Percentiles rank a stretch among this genome's conserved stretches.
Evolutionary conservation across 495 filamentous ascomycete genomes (phyloP).

Genomic region (Xylaria bambusicola): DNA sequence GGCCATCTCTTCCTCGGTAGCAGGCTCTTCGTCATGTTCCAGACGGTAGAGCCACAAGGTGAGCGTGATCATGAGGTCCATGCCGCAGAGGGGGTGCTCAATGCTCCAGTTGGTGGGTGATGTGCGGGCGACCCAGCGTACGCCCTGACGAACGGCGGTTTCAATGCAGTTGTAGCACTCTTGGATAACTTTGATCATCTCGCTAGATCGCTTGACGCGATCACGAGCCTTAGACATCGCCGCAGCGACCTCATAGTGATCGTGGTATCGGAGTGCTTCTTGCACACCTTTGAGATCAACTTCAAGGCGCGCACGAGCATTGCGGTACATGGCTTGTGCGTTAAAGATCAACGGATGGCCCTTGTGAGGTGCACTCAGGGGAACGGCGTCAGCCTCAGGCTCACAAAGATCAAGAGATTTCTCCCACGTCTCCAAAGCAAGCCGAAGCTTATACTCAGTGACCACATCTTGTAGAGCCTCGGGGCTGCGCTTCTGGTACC

Average conservation of each 20-base stretch:
- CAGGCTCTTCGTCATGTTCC: constrained; percentile 97
- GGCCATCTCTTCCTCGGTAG: constrained; percentile 83
- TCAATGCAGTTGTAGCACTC: constrained; percentile 98
- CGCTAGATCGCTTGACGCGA: constrained; percentile 88
- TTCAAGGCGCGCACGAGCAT: constrained; percentile 87
- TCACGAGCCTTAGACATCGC: constrained; percentile 94
- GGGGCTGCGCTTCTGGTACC: constrained; percentile 97
- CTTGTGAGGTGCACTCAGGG: constrained; percentile 91
- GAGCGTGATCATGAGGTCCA: constrained; percentile 98
- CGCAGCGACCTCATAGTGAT: constrained; percentile 92
- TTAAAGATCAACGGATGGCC: constrained; percentile 99
- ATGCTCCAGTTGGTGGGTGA: constrained; percentile 99
- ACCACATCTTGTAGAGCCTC: constrained; percentile 95
- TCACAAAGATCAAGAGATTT: constrained; percentile 92
- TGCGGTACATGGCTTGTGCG: constrained; percentile 95
- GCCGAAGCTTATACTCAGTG: constrained; percentile 95
- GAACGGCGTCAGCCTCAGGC: constrained; percentile 85
- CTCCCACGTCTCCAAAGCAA: constrained; percentile 97
- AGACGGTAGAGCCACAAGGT: constrained; percentile 97
- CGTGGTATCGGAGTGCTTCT: constrained; percentile 95
- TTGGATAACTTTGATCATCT: constrained; percentile 98
- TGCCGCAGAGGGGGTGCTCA: constrained; percentile 93
- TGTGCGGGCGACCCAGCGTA: constrained; percentile 96
- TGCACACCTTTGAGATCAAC: constrained; percentile 95
- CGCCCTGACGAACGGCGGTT: constrained; percentile 89